These are phyloP conservation scores for Ustilago nuda DNA, from an alignment of 1,284 basidiomycete genomes.

Conservation along the genomic window DNA sequence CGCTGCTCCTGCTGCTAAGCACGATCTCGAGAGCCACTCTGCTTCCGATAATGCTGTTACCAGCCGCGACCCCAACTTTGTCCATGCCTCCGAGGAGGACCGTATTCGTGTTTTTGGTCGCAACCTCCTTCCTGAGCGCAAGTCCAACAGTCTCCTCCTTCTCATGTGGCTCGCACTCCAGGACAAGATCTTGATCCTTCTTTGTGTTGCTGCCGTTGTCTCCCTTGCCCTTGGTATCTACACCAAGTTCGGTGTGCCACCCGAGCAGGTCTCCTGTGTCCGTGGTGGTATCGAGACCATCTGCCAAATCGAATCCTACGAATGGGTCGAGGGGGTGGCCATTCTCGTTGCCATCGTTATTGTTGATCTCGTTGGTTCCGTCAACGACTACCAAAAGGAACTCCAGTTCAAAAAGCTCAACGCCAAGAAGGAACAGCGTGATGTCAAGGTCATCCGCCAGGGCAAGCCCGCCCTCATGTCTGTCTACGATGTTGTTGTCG, in stretches of 20 bases:
- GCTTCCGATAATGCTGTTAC: slow-evolving; percentile 10
- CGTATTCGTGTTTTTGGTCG: slow-evolving; percentile 77
- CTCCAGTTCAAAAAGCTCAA: slow-evolving; percentile 92
- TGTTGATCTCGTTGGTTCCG: slow-evolving; percentile 76
- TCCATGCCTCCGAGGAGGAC: slow-evolving; percentile 51
- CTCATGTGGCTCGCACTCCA: slow-evolving; percentile 95
- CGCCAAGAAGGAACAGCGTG: slow-evolving; percentile 93
- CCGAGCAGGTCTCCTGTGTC: slow-evolving; percentile 72
- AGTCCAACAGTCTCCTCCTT: slow-evolving; percentile 81
- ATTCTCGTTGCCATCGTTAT: slow-evolving; percentile 86
- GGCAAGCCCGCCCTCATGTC: slow-evolving; percentile 86
- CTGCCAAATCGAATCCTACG: slow-evolving; percentile 71
- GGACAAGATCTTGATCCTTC: slow-evolving; percentile 91
- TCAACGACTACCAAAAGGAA: slow-evolving; percentile 98
- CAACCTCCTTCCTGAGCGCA: slow-evolving; percentile 83
- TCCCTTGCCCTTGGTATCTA: slow-evolving; percentile 94
- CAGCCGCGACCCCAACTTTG: slow-evolving; percentile 34
- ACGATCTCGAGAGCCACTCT: slow-evolving; percentile 34
- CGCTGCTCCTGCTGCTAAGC: not conserved
- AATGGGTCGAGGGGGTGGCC: slow-evolving; percentile 98
- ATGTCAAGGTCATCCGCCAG: slow-evolving; percentile 88
- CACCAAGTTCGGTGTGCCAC: slow-evolving; percentile 80
- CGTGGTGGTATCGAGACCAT: slow-evolving; percentile 62
- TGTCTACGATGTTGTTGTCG: slow-evolving; percentile 85
- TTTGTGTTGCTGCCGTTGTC: slow-evolving; percentile 89